phyloP scores from a whole-genome alignment of 805 yeast genomes.

The Wickerhamiella dianesei region DNA sequence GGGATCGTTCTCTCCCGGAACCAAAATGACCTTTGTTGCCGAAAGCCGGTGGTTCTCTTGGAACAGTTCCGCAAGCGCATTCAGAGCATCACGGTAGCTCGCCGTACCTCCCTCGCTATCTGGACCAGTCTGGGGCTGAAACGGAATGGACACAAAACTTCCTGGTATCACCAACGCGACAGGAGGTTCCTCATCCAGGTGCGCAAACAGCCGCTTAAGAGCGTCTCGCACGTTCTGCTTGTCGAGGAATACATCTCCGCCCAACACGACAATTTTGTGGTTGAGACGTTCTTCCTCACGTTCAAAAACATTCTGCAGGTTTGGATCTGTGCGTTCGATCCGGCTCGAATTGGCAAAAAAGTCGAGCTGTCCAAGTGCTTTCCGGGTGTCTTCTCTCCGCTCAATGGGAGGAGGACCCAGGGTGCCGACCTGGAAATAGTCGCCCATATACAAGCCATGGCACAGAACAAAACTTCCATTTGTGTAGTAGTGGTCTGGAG shows the following conservation, averaged over 20 bases:
- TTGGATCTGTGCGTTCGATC: conserved; percentile 43
- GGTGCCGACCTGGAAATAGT: conserved; percentile 55
- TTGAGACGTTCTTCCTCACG: conserved; percentile 40
- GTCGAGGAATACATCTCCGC: conserved; percentile 61
- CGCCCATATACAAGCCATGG: conserved; percentile 64
- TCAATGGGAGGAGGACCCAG: conserved; percentile 87
- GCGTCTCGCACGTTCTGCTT: conserved; percentile 46
- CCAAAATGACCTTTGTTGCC: conserved; percentile 46
- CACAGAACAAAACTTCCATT: conserved; percentile 67
- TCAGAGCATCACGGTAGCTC: conserved; percentile 45
- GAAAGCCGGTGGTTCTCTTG: conserved; percentile 41
- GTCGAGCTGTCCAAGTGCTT: conserved; percentile 68
- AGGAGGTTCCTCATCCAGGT: conserved; percentile 45
- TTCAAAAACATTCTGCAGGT: conserved; percentile 40
- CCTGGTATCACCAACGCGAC: conserved; percentile 68
- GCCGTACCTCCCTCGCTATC: conserved; percentile 36
- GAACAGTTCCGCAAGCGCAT: conserved; percentile 53
- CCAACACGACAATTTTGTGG: conserved; percentile 56
- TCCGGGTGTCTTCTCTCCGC: conserved; percentile 47
- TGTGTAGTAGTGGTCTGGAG: conserved; percentile 48
- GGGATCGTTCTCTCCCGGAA: conserved; percentile 90
- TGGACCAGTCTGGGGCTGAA: conserved; percentile 29
- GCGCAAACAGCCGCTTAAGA: conserved; percentile 45
- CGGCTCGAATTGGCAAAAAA: conserved; percentile 33
- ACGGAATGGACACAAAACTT: conserved; percentile 57